A percentile compares a stretch with the other conserved stretches of the same genome.
These are phyloP conservation scores for Persicaria tinctoria DNA, from an alignment of 148 eudicot genomes.

Conservation along the genomic window DNA sequence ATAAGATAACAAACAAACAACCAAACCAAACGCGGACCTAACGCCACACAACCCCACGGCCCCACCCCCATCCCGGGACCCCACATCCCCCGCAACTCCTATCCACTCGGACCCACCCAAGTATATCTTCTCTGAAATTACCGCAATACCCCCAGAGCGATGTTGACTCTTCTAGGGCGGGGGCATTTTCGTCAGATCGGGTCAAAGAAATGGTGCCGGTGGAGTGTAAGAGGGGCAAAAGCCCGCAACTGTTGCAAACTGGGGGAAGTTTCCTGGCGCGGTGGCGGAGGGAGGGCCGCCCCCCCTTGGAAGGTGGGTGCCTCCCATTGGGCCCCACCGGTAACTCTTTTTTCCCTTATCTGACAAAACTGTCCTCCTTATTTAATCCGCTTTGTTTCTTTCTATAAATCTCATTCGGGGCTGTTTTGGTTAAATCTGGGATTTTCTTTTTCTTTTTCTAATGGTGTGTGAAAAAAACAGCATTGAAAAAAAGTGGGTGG, in stretches of 20 bases:
- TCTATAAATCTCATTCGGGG: background rate
- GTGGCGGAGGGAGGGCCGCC: background rate
- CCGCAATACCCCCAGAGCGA: background rate
- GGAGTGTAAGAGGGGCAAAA: background rate
- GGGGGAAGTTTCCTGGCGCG: background rate
- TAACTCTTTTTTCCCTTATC: background rate
- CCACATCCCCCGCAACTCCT: conserved; percentile 4
- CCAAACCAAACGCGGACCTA: conserved; percentile 23
- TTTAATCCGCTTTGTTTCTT: background rate
- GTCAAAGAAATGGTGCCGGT: background rate
- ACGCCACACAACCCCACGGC: conserved; percentile 19
- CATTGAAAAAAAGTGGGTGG: conserved; percentile 1
- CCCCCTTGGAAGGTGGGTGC: conserved; percentile 7
- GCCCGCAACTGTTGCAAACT: background rate
- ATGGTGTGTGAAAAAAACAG: background rate
- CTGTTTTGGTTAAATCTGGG: background rate
- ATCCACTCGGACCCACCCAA: background rate
- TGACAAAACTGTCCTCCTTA: conserved; percentile 20
- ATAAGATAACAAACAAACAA: background rate
- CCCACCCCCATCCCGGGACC: conserved; percentile 9
- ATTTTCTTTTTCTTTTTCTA: no score
- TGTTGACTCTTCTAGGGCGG: background rate
- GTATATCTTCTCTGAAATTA: background rate
- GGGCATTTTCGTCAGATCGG: background rate
- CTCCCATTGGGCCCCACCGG: background rate